Conservation (phyloP, 768 basidiomycete genomes). For the Tricholoma sp. region DNA sequence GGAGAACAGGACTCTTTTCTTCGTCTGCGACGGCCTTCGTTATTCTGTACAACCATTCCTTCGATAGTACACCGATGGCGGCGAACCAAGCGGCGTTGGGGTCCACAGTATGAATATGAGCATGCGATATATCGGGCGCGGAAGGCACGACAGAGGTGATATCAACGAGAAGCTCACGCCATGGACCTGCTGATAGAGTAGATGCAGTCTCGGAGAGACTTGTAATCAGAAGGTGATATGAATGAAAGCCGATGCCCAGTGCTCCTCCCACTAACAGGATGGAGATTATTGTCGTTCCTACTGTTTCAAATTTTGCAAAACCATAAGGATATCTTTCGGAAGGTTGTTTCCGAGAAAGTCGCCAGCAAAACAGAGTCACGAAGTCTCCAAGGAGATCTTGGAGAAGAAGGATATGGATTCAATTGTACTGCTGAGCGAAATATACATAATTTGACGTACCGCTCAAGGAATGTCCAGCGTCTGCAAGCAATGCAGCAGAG, state of each 20-base stretch:
- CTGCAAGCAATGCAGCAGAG: slow-evolving; percentile 86
- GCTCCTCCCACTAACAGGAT: slow-evolving; percentile 82
- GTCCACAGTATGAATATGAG: slow-evolving; percentile 62
- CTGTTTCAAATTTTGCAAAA: slow-evolving; percentile 91
- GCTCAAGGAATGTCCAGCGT: slow-evolving; percentile 88
- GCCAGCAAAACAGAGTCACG: slow-evolving; percentile 87
- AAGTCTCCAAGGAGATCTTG: slow-evolving; percentile 85
- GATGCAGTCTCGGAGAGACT: slow-evolving; percentile 63
- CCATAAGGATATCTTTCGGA: slow-evolving; percentile 80
- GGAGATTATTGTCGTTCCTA: slow-evolving; percentile 89
- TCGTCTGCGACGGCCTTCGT: slow-evolving; percentile 89
- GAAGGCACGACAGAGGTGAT: slow-evolving; percentile 51
- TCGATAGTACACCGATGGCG: slow-evolving; percentile 66
- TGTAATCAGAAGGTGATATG: slow-evolving; percentile 76
- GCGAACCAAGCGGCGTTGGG: slow-evolving; percentile 99
- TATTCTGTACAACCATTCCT: slow-evolving; percentile 90
- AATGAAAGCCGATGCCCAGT: slow-evolving; percentile 85
- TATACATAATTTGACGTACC: slow-evolving; percentile 42
- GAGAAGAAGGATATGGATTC: slow-evolving; percentile 2
- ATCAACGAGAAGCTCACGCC: slow-evolving; percentile 59
- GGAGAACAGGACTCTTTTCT: slow-evolving; percentile 85
- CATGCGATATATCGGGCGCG: slow-evolving; percentile 50
- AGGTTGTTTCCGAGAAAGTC: slow-evolving; percentile 76
- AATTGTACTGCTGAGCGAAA: not conserved
- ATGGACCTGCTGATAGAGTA: slow-evolving; percentile 57